Base-by-base conservation (phyloP, 148 eudicot genomes). In the Beta vulgaris region DNA sequence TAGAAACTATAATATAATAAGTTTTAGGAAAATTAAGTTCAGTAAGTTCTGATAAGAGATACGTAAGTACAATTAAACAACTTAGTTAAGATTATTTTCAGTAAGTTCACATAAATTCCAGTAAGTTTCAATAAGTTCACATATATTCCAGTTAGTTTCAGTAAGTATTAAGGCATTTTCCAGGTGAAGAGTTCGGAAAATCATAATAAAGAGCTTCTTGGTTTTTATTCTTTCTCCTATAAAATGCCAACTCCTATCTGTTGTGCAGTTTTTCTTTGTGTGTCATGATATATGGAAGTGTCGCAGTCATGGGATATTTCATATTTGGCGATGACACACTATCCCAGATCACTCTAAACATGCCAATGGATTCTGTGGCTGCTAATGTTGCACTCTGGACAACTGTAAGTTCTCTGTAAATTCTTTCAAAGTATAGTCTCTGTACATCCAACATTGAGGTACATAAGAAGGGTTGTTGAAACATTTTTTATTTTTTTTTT, bases 301-400 rank as follows among this genome's bases (percentile, higher is more conserved):
- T 86, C 77, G 98, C 98, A 57, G 69, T 86, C 64, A 69, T 90
- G 85, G 98, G 98, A 72, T 94, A 54, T 86, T 92, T 94, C 76
- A 90, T 94, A 87, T 94, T 91, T 73, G 98, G 97, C 42, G 79
- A 94, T 76, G 79, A 62, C 49, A 91, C 97, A 2, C 18, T 77
- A 42, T 91, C 97, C 8, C 97, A 91, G 81, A 87, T 94, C 74
- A 94, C 97, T 69, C 84, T 94, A 55, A 94, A 94, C 85, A 79
- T 94, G 92, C 97, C 98, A 58, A 73, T 80, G 25, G 73, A 90
- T 80, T 67, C 84, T 3, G 31, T 90, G 42, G 80, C 78, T 65
- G 87, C 97, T 32, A 84, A 89, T 61, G 79, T 91, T 76, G 98
- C 98, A 25, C 60, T 91, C 42, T 88, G 95, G 97, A 94, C 96